These are phyloP conservation scores for Alternaria triticimaculans DNA, from an alignment of 2,329 filamentous ascomycete genomes.

Conservation along the genomic window DNA sequence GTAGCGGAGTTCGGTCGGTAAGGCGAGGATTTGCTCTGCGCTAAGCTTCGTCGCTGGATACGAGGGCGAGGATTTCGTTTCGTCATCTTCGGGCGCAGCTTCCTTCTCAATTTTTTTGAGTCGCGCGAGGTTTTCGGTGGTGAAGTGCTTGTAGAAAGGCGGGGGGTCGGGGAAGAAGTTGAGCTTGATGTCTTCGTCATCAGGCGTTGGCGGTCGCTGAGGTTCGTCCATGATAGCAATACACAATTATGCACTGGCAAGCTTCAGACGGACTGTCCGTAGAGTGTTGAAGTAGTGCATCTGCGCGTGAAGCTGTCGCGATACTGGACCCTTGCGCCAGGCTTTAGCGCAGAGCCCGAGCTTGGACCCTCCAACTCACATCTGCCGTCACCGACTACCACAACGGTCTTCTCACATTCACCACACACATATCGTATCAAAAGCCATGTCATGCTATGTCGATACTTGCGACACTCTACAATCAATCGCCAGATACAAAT, in stretches of 20 bases:
- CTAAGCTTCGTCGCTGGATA: conserved; percentile 19
- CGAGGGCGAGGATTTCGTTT: conserved; percentile 5
- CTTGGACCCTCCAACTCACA: conserved; percentile 2
- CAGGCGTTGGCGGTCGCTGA: conserved; percentile 12
- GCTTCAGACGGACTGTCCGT: too few relatives aligned
- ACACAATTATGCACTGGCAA: too few relatives aligned
- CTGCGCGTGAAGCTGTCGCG: neutral
- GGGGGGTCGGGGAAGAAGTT: conserved; percentile 81
- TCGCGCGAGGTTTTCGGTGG: conserved; percentile 71
- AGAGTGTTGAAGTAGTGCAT: too few relatives aligned
- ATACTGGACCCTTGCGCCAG: conserved; percentile 16
- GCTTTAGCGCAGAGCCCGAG: neutral
- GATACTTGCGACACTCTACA: too few relatives aligned
- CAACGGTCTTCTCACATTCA: neutral
- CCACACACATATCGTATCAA: neutral
- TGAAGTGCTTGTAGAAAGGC: conserved; percentile 89
- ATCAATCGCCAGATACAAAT: too few relatives aligned
- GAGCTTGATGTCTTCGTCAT: conserved; percentile 31
- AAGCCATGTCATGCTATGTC: too few relatives aligned
- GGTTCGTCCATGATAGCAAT: conserved; percentile 20
- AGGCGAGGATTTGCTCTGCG: conserved; percentile 46
- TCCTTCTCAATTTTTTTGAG: conserved; percentile 59
- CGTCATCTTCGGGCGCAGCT: conserved; percentile 17
- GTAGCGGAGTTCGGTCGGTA: conserved; percentile 75
- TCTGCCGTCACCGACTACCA: neutral